A percentile compares a stretch with the other conserved stretches of the same genome.
These are phyloP conservation scores for Crithidia brevicula DNA, from an alignment of 208 protist genomes.

Conservation along the genomic window DNA sequence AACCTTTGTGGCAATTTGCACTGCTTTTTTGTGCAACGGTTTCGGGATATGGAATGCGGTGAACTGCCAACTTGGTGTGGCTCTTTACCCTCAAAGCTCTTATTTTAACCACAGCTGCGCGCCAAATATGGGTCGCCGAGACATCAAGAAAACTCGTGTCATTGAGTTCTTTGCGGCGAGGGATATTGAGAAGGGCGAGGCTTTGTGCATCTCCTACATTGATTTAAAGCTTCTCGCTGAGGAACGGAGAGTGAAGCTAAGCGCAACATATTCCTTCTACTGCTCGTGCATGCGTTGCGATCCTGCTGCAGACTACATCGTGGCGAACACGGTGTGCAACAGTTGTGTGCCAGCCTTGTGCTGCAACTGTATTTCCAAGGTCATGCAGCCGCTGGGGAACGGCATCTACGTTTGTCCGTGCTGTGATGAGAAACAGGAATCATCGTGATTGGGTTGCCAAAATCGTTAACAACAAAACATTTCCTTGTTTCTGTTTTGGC, in stretches of 20 bases:
- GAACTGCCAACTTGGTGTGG: constrained; percentile 19
- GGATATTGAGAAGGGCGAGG: constrained; percentile 27
- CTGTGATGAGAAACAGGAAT: constrained; percentile 25
- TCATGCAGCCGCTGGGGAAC: constrained; percentile 28
- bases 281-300: constrained; percentile 31
- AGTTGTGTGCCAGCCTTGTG: constrained; percentile 28
- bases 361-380: constrained; percentile 34
- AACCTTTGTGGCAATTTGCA: constrained; percentile 37
- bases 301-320: constrained; percentile 4
- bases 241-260: constrained; percentile 30
- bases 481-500: no score
- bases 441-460: background rate
- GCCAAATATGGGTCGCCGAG: constrained; percentile 37
- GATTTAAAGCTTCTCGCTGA: constrained; percentile 29
- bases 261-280: constrained; percentile 43
- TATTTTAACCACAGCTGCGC: constrained; percentile 59
- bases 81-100: constrained; percentile 41
- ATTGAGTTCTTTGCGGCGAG: constrained; percentile 39
- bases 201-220: constrained; percentile 52
- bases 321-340: constrained; percentile 27
- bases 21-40: constrained; percentile 48
- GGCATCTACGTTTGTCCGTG: constrained; percentile 32
- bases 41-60: constrained; percentile 39
- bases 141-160: constrained; percentile 15
- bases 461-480: background rate